Base-by-base conservation (phyloP, 2,329 filamentous ascomycete genomes). In the Fusarium azukiicola region DNA sequence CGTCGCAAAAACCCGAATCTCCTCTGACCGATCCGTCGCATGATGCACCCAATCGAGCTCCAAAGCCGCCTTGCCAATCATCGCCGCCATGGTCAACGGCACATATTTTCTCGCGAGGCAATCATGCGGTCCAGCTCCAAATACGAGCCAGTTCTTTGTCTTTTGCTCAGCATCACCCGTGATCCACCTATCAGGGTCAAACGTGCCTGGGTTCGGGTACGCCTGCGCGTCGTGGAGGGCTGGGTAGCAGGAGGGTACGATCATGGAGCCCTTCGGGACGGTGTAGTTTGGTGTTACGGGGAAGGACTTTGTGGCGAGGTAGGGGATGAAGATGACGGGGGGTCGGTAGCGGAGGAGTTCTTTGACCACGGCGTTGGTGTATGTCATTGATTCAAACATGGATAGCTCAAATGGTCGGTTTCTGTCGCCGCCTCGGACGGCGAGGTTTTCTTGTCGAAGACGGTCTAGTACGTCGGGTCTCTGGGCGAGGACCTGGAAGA, bases 291-390 rank as follows among this genome's bases (percentile, higher is more conserved):
- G 84, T 0, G 90, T 91, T 42, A 92, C 83, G 0, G 90, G 89
- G 69, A 92, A 92, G 17, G 83, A 76, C 71, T 89, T 90, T 1
- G 87, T 90, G 0, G 90, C 88, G 2, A 90, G 85, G 54, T 92
- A 92, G 0, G 91, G 91, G 0, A 92, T 90, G 71, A 92, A 90
- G 69, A 92, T 92, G 54, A 92, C 91, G 0, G 91, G 91, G 2
- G 91, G 91, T 1, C 90, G 82, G 78, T 91, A 85, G 47, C 91
- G 90, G 19, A 92, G 89, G 3, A 91, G 85, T 76, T 92, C 91
- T 75, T 91, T 92, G 73, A 92, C 85, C 1, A 92, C 90, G 5
- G 91, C 91, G 38, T 88, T 89, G 69, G 91, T 92, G 78, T 92
- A 92, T 1, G 87, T 87, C 46, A 92, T 86, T 0, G 87, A 89